Conservation (phyloP, 106 monocot genomes). For the Dendrobium catenatum region DNA sequence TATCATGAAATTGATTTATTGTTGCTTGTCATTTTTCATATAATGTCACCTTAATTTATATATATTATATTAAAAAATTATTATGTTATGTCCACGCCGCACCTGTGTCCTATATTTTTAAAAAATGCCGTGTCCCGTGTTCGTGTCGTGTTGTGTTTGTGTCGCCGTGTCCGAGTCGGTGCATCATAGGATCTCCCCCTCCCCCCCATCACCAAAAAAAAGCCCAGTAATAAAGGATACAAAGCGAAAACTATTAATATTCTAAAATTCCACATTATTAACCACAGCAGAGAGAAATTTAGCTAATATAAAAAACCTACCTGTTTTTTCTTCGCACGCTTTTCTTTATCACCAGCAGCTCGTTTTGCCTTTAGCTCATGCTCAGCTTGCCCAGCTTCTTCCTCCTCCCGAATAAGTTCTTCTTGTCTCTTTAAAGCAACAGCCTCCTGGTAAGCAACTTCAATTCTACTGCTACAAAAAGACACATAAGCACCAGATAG, state of each 20-base stretch:
- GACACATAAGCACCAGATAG: neutral
- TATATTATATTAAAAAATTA: no score
- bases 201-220: no score
- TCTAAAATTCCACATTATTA: neutral
- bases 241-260: neutral
- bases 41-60: no score
- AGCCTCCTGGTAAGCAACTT: conserved; percentile 88
- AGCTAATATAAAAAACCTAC: conserved; percentile 14
- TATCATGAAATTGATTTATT: no score
- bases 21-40: no score
- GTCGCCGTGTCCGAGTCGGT: no score
- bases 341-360: conserved; percentile 63
- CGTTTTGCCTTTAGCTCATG: conserved; percentile 71
- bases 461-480: conserved; percentile 73
- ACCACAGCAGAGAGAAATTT: neutral
- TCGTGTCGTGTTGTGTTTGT: no score
- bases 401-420: conserved; percentile 98
- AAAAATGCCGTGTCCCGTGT: no score
- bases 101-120: no score
- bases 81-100: no score
- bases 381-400: conserved; percentile 75
- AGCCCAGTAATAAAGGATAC: neutral
- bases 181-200: no score
- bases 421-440: conserved; percentile 94
- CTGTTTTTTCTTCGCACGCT: conserved; percentile 84